Base-by-base conservation (phyloP, 1,284 basidiomycete genomes). In the Pyrrhoderma lamaoense region DNA sequence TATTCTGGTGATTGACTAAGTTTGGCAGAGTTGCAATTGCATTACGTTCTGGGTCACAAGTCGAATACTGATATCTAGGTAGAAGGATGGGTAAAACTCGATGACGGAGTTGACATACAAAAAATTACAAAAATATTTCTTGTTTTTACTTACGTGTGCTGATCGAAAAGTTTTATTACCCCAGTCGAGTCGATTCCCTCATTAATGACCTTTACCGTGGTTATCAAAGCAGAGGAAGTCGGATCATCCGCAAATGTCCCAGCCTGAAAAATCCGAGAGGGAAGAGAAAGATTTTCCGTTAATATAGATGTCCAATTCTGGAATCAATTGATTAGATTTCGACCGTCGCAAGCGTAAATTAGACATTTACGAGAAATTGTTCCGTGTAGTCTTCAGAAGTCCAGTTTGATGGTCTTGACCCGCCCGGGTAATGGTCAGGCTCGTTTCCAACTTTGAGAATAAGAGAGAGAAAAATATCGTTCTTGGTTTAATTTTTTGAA, bases 41-140 rank as follows among this genome's bases (percentile, higher is more conserved):
- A 54, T 69, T 61, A 13, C 67, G 55, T 7, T 53, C 58, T 0
- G 67, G 64, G 53, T 69, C 67, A 53, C 67, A 69, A 8, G 67
- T 69, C 22, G 67, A 68, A 50, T 67, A 68, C 51, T 67, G 67
- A 55, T 69, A 69, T 34, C 65, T 68, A 44, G 8, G 11, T 11
- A 11, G 5, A 11, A 31, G 5, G 11, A 31, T 5, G 11, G 27
- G 5, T 5, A 5, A 5, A 11, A 31, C 11, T 31, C 11, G 11
- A 31, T 31, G 5, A 31, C 27, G 27, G 11, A 11, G 27, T 31
- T 11, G 27, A 31, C 11, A 31, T 31, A 31, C 11, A 11, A 31
- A 31, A 31, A 31, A 31, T 5, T 31, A 31, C 27, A 31, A 31
- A 31, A 11, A 31, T 11, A 5, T 31, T 31, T 31, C n/a, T 27